Percentiles rank a stretch among this genome's conserved stretches.
Conservation (phyloP, 192 early-diverging fungal species). For the Anaeromyces robustus region DNA sequence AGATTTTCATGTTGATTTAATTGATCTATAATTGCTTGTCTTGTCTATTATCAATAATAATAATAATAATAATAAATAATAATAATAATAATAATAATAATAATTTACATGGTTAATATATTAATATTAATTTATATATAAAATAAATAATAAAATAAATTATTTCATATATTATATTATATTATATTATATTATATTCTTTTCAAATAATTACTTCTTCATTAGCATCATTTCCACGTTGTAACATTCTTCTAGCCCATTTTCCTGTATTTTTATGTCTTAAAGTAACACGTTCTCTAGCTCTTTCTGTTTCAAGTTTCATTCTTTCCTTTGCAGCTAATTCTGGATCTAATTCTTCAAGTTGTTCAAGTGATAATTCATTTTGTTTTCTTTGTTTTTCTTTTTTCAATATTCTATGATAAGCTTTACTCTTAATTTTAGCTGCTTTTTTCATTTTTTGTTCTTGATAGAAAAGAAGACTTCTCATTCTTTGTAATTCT, state of each 20-base stretch:
- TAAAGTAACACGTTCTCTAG: slow-evolving; percentile 72
- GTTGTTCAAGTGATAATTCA: slow-evolving; percentile 26
- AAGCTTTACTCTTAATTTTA: slow-evolving; percentile 97
- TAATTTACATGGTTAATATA: too few species aligned
- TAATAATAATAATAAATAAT: slow-evolving; percentile 22
- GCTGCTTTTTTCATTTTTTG: slow-evolving; percentile 75
- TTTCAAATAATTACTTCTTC: slow-evolving; percentile 9
- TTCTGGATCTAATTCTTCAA: slow-evolving; percentile 44
- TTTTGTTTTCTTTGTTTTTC: slow-evolving; percentile 41
- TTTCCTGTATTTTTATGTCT: slow-evolving; percentile 91
- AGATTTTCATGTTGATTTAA: slow-evolving; percentile 61
- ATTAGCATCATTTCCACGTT: slow-evolving; percentile 8
- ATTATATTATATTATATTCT: not conserved
- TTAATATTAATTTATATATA: too few species aligned
- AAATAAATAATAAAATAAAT: too few species aligned
- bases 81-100: too few species aligned
- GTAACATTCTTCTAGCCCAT: slow-evolving; percentile 79
- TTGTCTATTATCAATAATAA: slow-evolving; percentile 38
- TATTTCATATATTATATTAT: too few species aligned
- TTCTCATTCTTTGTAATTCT: slow-evolving; percentile 79
- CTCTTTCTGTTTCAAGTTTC: slow-evolving; percentile 61
- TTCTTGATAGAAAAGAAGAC: slow-evolving; percentile 85
- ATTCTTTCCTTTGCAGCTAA: slow-evolving; percentile 43
- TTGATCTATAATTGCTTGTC: slow-evolving; percentile 72
- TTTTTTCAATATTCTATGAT: slow-evolving; percentile 73